Conservation (phyloP, 768 basidiomycete genomes). For the Tricholoma flavovirens region DNA sequence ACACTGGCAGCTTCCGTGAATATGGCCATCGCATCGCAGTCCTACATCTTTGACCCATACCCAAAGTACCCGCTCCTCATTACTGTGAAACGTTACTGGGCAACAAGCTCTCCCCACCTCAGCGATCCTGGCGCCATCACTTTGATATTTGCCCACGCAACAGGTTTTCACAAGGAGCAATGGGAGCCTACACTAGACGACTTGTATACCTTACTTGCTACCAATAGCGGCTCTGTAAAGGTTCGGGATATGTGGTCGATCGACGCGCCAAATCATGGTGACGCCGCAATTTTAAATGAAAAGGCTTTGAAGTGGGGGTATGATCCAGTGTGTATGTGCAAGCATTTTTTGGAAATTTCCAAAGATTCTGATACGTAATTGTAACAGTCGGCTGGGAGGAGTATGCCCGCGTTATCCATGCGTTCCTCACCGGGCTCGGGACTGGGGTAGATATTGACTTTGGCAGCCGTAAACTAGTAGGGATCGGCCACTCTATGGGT, state of each 20-base stretch:
- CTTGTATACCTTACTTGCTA: slow-evolving; percentile 26
- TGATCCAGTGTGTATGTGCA: slow-evolving; percentile 34
- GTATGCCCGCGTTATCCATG: slow-evolving; percentile 41
- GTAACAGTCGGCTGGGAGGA: slow-evolving; percentile 48
- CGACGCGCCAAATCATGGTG: slow-evolving; percentile 53
- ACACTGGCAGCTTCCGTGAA: background rate
- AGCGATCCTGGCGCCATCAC: slow-evolving; percentile 38
- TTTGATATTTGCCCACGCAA: slow-evolving; percentile 47
- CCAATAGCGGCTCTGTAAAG: slow-evolving; percentile 18
- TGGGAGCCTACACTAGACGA: slow-evolving; percentile 54
- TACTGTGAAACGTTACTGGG: slow-evolving; percentile 47
- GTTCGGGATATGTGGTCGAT: slow-evolving; percentile 47
- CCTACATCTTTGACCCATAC: slow-evolving; percentile 47
- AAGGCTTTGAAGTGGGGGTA: slow-evolving; percentile 34
- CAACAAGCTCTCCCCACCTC: slow-evolving; percentile 24
- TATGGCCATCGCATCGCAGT: slow-evolving; percentile 14
- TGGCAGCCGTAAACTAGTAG: slow-evolving; percentile 38
- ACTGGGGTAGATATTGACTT: slow-evolving; percentile 47
- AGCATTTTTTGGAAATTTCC: background rate
- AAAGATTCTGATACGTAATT: background rate
- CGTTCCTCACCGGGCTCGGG: slow-evolving; percentile 43
- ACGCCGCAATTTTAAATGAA: slow-evolving; percentile 45
- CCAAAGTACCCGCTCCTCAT: slow-evolving; percentile 44
- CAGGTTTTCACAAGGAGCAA: slow-evolving; percentile 52
- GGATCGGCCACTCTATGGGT: slow-evolving; percentile 54